Evolutionary conservation across 176 grass and related monocot genomes (phyloP).

Genomic region (Ananas comosus): DNA sequence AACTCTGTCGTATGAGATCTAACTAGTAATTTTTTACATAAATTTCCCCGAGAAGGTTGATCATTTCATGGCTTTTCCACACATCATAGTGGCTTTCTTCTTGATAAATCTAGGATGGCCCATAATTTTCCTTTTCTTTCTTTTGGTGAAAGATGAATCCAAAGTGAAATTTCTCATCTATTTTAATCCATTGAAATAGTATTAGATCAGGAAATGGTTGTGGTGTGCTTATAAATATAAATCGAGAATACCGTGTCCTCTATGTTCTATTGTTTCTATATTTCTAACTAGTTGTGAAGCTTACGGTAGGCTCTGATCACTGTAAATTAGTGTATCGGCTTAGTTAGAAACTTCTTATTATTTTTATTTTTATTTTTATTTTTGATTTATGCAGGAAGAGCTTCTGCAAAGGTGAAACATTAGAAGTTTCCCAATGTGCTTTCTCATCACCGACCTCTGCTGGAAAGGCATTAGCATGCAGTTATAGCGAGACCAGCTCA

Average conservation of each 20-base stretch:
- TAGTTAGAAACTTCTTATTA: neutral
- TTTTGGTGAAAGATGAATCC: neutral
- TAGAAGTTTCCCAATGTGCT: slow-evolving; percentile 48
- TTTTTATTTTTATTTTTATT: neutral
- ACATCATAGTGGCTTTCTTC: no score
- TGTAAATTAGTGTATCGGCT: neutral
- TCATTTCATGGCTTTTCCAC: no score
- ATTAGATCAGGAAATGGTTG: neutral
- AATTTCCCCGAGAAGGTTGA: no score
- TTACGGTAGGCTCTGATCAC: neutral
- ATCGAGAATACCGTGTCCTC: neutral
- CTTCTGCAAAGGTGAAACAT: slow-evolving; percentile 21
- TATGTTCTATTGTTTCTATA: neutral
- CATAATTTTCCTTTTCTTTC: neutral
- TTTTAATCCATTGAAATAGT: neutral
- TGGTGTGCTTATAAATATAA: neutral
- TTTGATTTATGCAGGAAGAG: slow-evolving; percentile 39
- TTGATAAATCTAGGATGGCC: neutral
- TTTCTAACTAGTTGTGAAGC: no score
- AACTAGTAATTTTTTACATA: no score
- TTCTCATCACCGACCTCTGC: slow-evolving; percentile 65
- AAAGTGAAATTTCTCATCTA: neutral
- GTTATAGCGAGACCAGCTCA: slow-evolving; percentile 47
- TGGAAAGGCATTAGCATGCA: slow-evolving; percentile 51
- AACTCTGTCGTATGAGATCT: no score